Base-by-base conservation (phyloP, 2,329 filamentous ascomycete species). In the Sporothrix inflata region DNA sequence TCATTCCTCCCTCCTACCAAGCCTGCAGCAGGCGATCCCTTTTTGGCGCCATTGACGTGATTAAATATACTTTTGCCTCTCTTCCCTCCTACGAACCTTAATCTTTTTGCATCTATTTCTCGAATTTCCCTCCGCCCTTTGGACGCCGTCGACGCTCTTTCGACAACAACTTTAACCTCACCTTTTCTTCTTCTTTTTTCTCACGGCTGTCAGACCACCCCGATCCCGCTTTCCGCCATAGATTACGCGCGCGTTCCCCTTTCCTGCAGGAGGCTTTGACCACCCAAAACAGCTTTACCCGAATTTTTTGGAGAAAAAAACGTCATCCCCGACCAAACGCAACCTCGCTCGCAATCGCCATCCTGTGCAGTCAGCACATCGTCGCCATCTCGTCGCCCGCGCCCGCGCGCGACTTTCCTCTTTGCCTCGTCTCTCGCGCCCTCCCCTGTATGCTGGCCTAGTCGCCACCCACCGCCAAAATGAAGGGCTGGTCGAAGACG, bases 401-500 rank as follows among this genome's bases (percentile, higher is more conserved):
- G 63, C 63, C 42, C 6, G 38, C 34, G 34, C 21, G 38, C 63
- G 45, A 34, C 63, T 30, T 38, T 30, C 30, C 55, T 63, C 3
- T 47, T 11, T 8, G 12, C 57, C 11, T 42, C 27, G 24, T 61
- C 19, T 27, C 27, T 49, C 12, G 9, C 24, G 12, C 61, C 21
- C n/a, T 11, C 4, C 55, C 6, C 40, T 47, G 2, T 19, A 19
- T 66, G 21, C 21, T 66, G 40, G 30, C 55, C 8, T 60, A 1
- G 30, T 47, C 24, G 61, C 65, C 19, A 21, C 63, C 24, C 49
- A 30, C 61, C 14, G 42, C 42, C 70, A 73, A 21, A 19, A 75
- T 74, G 75, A 73, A 75, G 94, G 92, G 88, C 75, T 92, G 95
- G 87, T 97, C 94, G 79, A 99, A 99, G 83, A 92, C 92, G 76